Percentiles rank a stretch among this genome's conserved stretches.
These are phyloP conservation scores for Heterobasidion occidentale DNA, from an alignment of 1,284 basidiomycete species.

Conservation along the genomic window DNA sequence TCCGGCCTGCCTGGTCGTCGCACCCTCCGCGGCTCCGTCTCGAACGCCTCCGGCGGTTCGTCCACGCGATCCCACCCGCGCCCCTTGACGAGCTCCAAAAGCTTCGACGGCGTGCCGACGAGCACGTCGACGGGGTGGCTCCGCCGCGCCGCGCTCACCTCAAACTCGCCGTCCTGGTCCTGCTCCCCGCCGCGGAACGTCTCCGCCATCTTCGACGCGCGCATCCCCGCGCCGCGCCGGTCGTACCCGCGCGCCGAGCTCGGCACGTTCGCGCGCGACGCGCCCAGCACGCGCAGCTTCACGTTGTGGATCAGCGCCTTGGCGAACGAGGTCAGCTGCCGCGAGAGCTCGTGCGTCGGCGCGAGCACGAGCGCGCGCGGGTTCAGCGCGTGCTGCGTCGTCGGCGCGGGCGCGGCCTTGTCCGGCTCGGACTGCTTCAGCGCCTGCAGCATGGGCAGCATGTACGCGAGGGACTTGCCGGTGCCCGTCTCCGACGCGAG, in stretches of 20 bases:
- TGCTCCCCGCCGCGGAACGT: constrained; percentile 21
- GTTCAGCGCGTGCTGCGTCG: constrained; percentile 25
- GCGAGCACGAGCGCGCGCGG: constrained; percentile 77
- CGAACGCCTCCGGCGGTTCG: neutral
- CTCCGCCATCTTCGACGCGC: constrained; percentile 43
- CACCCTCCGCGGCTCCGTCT: constrained; percentile 16
- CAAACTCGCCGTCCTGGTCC: constrained; percentile 22
- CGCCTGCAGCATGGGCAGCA: constrained; percentile 73
- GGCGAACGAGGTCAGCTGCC: constrained; percentile 68
- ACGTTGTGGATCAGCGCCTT: constrained; percentile 68
- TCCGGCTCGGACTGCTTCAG: constrained; percentile 54
- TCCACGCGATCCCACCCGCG: constrained; percentile 53
- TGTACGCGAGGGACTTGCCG: constrained; percentile 86
- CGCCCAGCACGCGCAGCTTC: constrained; percentile 70
- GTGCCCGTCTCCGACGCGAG: constrained; percentile 85
- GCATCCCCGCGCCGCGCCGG: constrained; percentile 18
- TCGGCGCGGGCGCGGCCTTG: neutral
- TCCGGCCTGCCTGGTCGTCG: constrained; percentile 24
- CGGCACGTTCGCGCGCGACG: constrained; percentile 52
- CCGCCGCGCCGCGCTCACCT: constrained; percentile 13
- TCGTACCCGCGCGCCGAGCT: constrained; percentile 12
- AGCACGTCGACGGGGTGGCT: constrained; percentile 57
- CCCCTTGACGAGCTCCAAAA: constrained; percentile 66
- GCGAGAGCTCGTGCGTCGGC: constrained; percentile 82
- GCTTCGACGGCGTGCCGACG: constrained; percentile 69